A percentile compares a stretch with the other conserved stretches of the same genome.
Conservation (phyloP, 495 filamentous ascomycete species). For the Parathielavia hyrcaniae region DNA sequence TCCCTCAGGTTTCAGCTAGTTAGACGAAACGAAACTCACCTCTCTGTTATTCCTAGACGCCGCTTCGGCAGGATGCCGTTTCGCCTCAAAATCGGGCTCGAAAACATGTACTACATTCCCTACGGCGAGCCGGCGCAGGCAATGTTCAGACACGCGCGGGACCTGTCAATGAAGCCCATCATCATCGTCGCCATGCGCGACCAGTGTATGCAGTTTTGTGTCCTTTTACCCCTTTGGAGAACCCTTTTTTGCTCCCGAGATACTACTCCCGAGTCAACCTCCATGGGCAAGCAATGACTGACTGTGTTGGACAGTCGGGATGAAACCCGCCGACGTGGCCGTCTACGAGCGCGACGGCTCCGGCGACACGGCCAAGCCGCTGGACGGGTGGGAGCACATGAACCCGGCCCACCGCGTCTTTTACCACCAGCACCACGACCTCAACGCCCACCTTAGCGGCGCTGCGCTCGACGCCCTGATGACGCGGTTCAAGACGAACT, state of each 20-base stretch:
- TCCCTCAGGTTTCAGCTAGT: too few relatives aligned
- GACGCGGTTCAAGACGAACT: slow-evolving; percentile 9
- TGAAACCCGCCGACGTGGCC: slow-evolving; percentile 14
- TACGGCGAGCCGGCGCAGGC: slow-evolving; percentile 15
- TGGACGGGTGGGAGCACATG: slow-evolving; percentile 17
- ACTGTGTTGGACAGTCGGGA: too few relatives aligned
- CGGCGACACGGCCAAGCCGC: slow-evolving; percentile 18
- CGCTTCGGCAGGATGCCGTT: slow-evolving; percentile 12
- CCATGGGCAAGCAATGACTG: too few relatives aligned
- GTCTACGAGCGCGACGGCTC: slow-evolving; percentile 19
- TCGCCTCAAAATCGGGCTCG: slow-evolving; percentile 14
- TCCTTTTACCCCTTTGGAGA: too few relatives aligned
- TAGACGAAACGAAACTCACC: not conserved
- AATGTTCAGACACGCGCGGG: slow-evolving; percentile 17
- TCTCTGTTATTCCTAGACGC: not conserved
- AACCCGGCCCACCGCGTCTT: slow-evolving; percentile 17
- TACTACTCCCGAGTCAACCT: too few relatives aligned
- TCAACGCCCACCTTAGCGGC: slow-evolving; percentile 10
- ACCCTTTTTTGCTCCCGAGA: too few relatives aligned
- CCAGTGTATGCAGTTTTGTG: too few relatives aligned
- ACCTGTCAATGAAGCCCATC: slow-evolving; percentile 19
- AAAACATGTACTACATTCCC: slow-evolving; percentile 22
- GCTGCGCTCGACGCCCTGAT: slow-evolving; percentile 10
- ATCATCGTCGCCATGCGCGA: slow-evolving; percentile 16
- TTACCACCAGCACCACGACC: slow-evolving; percentile 17